These are phyloP conservation scores for Avena insularis DNA, from an alignment of 176 grass and related monocot genomes.

Conservation along the genomic window DNA sequence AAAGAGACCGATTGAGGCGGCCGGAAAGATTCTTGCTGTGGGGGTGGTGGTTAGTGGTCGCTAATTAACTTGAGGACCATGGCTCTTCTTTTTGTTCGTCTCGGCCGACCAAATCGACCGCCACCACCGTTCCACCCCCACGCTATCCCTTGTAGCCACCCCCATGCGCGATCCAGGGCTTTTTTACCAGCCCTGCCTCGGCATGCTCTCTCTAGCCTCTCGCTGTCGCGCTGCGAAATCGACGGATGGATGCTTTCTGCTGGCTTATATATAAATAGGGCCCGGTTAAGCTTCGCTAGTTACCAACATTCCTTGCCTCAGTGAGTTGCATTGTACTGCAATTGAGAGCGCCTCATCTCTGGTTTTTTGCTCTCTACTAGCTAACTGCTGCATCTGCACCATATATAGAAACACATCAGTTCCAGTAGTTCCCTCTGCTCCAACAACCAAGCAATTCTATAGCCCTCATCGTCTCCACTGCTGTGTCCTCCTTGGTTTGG, in stretches of 20 bases:
- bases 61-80: conserved; percentile 8
- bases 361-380: background rate
- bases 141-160: conserved; percentile 12
- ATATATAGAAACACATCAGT: background rate
- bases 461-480: background rate
- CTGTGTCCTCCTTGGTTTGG: background rate
- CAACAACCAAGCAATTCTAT: background rate
- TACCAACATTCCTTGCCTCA: conserved; percentile 37
- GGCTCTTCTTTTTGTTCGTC: background rate
- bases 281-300: conserved; percentile 28
- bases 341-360: conserved; percentile 7
- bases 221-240: conserved; percentile 34
- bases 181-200: background rate
- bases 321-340: background rate
- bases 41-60: conserved; percentile 36
- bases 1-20: background rate
- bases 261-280: conserved; percentile 51
- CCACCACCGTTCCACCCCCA: background rate
- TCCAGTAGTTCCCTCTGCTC: background rate
- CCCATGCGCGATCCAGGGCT: conserved; percentile 40
- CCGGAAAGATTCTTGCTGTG: background rate
- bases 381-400: too few relatives aligned
- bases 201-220: conserved; percentile 17
- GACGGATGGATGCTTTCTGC: conserved; percentile 6
- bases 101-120: conserved; percentile 60